These are phyloP conservation scores for Sclerotinia spermophila DNA, from an alignment of 2,329 filamentous ascomycete genomes.

Conservation along the genomic window DNA sequence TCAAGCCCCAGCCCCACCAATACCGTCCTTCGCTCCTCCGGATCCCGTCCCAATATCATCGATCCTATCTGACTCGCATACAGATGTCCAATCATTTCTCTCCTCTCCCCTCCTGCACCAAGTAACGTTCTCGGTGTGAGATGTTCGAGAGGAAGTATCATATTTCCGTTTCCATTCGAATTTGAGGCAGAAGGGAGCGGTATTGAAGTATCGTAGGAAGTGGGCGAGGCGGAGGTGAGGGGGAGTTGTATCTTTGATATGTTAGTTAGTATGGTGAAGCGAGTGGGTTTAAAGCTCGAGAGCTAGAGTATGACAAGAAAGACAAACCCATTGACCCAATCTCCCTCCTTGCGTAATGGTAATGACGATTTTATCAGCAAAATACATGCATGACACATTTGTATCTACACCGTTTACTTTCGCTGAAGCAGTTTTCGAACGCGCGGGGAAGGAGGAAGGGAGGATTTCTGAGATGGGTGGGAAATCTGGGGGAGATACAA, in stretches of 20 bases:
- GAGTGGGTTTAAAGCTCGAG: not conserved
- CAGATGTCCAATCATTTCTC: constrained; percentile 82
- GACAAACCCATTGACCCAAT: constrained; percentile 80
- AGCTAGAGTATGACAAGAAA: not conserved
- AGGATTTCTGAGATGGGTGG: constrained; percentile 19
- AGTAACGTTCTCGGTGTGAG: constrained; percentile 84
- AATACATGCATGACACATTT: constrained; percentile 67
- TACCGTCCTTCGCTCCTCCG: constrained; percentile 59
- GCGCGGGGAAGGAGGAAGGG: constrained; percentile 31
- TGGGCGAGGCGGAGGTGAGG: constrained; percentile 62
- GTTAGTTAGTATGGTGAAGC: not conserved
- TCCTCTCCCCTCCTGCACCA: constrained; percentile 73
- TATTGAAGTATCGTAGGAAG: constrained; percentile 53
- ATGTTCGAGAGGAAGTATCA: constrained; percentile 76
- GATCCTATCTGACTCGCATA: constrained; percentile 87
- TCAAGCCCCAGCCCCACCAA: constrained; percentile 58
- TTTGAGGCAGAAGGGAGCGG: constrained; percentile 21
- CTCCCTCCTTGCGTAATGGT: constrained; percentile 83
- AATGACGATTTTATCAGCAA: constrained; percentile 86
- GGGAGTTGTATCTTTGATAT: constrained; percentile 68
- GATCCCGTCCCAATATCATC: constrained; percentile 67
- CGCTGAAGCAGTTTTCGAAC: constrained; percentile 46
- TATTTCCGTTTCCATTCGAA: constrained; percentile 34
- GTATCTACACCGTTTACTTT: constrained; percentile 66
- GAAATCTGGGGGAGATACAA: not conserved